phyloP scores from a whole-genome alignment of 768 basidiomycete genomes.

The Collybia sordida region DNA sequence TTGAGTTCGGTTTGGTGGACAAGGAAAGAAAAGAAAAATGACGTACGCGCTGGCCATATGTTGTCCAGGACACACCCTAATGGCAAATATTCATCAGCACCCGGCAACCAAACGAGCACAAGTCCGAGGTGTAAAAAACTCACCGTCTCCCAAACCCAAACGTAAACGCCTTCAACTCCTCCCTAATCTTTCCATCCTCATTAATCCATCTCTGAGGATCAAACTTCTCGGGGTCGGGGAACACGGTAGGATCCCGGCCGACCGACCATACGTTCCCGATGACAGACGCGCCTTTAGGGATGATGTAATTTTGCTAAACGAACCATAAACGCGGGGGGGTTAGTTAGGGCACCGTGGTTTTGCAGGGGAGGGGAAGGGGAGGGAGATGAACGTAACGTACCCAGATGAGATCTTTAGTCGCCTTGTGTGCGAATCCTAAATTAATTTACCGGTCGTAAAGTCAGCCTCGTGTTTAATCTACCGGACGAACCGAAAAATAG shows the following conservation, averaged over 20 bases:
- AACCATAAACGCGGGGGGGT: too few relatives aligned
- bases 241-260: slow-evolving; percentile 55
- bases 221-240: slow-evolving; percentile 59
- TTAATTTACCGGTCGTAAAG: background rate
- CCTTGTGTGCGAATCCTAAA: slow-evolving; percentile 63
- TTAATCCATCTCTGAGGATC: slow-evolving; percentile 59
- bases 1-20: background rate
- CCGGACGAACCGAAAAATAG: too few relatives aligned
- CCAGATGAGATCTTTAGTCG: slow-evolving; percentile 64
- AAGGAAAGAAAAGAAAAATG: background rate
- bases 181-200: slow-evolving; percentile 41
- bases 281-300: slow-evolving; percentile 56
- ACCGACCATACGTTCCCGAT: slow-evolving; percentile 66
- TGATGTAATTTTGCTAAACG: slow-evolving; percentile 36
- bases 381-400: too few relatives aligned
- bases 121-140: too few relatives aligned
- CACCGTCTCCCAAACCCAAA: slow-evolving; percentile 56
- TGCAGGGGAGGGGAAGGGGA: too few relatives aligned
- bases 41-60: slow-evolving; percentile 51
- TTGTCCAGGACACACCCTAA: slow-evolving; percentile 62
- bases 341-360: too few relatives aligned
- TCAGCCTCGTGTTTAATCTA: too few relatives aligned
- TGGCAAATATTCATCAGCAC: too few relatives aligned
- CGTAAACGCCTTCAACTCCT: slow-evolving; percentile 50
- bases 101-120: too few relatives aligned